Base-by-base conservation (phyloP, 1,284 basidiomycete genomes). In the Marasmius oreades region DNA sequence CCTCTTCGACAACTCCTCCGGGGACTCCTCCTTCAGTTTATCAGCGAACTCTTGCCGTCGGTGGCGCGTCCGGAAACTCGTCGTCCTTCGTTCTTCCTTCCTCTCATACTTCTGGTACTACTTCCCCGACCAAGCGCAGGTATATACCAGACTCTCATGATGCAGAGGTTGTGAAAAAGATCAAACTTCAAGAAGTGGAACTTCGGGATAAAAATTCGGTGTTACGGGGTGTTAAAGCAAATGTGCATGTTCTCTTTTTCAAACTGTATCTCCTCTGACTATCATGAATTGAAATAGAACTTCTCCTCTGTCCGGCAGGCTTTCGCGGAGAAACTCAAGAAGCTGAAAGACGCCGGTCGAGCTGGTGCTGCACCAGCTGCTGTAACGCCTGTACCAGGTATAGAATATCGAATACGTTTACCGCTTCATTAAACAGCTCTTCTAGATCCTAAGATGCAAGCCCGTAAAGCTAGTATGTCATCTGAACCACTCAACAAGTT, bases 71-170 rank as follows among this genome's bases (percentile, higher is more conserved):
- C 28, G 28, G 28, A 31, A 31, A 31, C 5, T 6, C 24, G n/a
- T 11, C 47, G n/a, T 26, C 26, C 2, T 28, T 26, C 2, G 55
- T 63, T 55, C 50, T 68, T 26, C 64, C 65, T 63, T 48, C 57
- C 64, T 26, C 60, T 68, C 16, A 64, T 22, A 36, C 50, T 14
- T 14, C 51, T 43, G 14, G 77, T 7, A 64, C 63, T 31, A 67
- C 70, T 24, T 65, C 77, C 1, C 72, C 78, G 51, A 62, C 77
- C 20, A 95, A 93, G 70, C 78, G 89, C 54, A 82, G 86, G 51
- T 95, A 96, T 66, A 83, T 91, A 20, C 77, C 90, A 0, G 90
- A 97, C 69, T 64, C 78, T 1, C 80, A 82, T 20, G 95, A 97
- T 67, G 73, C 85, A 1, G 92, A 94, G 52, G 80, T 87, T 22